Conservation (phyloP, 352 stramenopile species). For the Phytophthora brassicae region DNA sequence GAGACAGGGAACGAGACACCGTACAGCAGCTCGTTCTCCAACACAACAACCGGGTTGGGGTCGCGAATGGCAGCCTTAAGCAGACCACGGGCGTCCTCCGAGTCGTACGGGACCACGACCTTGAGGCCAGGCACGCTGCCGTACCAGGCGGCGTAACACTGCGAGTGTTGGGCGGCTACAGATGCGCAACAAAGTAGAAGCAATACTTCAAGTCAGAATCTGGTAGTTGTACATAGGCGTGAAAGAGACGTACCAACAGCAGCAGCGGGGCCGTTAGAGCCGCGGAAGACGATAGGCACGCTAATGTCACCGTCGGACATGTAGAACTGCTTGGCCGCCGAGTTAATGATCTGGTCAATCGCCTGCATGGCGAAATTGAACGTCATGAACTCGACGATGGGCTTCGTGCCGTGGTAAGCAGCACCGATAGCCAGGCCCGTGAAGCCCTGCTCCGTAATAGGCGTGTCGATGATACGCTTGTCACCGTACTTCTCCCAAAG, state of each 20-base stretch:
- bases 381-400: slow-evolving; percentile 99
- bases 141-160: slow-evolving; percentile 99
- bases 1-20: slow-evolving; percentile 96
- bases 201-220: not conserved
- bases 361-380: slow-evolving; percentile 99
- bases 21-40: slow-evolving; percentile 99
- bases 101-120: slow-evolving; percentile 96
- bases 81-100: slow-evolving; percentile 98
- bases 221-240: not conserved
- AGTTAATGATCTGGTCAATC: slow-evolving; percentile 99
- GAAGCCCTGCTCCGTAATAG: slow-evolving; percentile 98
- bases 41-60: slow-evolving; percentile 98
- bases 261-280: slow-evolving; percentile 97
- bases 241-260: slow-evolving; percentile 86
- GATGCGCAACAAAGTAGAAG: slow-evolving; percentile 1
- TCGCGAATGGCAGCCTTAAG: slow-evolving; percentile 99
- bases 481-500: slow-evolving; percentile 99
- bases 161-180: slow-evolving; percentile 96
- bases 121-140: slow-evolving; percentile 97
- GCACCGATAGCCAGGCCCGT: slow-evolving; percentile 93
- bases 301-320: slow-evolving; percentile 98
- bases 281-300: slow-evolving; percentile 99
- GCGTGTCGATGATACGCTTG: slow-evolving; percentile 99
- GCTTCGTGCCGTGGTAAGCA: slow-evolving; percentile 96
- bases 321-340: slow-evolving; percentile 99